A percentile compares a stretch with the other conserved stretches of the same genome.
Evolutionary conservation across 108 stramenopile species (phyloP).

Genomic region (Schizochytrium sp.): DNA sequence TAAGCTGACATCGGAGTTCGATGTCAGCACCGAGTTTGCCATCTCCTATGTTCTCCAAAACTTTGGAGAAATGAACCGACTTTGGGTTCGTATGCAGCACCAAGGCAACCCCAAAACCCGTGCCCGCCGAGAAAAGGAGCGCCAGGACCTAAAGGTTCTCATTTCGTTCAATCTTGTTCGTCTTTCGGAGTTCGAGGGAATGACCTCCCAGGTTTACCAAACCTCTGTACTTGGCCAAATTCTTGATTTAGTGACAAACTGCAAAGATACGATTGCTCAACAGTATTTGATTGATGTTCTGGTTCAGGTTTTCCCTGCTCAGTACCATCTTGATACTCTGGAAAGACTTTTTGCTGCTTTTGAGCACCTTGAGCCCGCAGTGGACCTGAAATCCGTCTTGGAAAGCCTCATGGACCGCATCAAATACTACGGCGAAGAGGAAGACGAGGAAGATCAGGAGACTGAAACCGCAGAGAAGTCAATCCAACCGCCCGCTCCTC

Average conservation of each 20-base stretch:
- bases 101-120: slow-evolving; percentile 77
- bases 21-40: slow-evolving; percentile 83
- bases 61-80: slow-evolving; percentile 95
- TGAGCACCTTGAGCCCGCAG: slow-evolving; percentile 1
- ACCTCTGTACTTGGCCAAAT: slow-evolving; percentile 85
- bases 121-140: slow-evolving; percentile 92
- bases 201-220: slow-evolving; percentile 86
- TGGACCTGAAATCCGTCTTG: slow-evolving; percentile 40
- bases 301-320: slow-evolving; percentile 96
- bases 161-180: slow-evolving; percentile 97
- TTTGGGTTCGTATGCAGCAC: slow-evolving; percentile 98
- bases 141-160: slow-evolving; percentile 93
- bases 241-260: slow-evolving; percentile 88
- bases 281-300: slow-evolving; percentile 98
- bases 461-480: not conserved
- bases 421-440: slow-evolving; percentile 29
- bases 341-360: slow-evolving; percentile 81
- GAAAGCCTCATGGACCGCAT: slow-evolving; percentile 44
- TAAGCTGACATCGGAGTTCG: slow-evolving; percentile 86
- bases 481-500: not conserved
- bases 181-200: slow-evolving; percentile 84
- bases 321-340: slow-evolving; percentile 95
- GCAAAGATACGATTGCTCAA: slow-evolving; percentile 94
- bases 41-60: slow-evolving; percentile 92
- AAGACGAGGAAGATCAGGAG: not conserved